Base-by-base conservation (phyloP, 83 land plant genomes). In the Thuja plicata region DNA sequence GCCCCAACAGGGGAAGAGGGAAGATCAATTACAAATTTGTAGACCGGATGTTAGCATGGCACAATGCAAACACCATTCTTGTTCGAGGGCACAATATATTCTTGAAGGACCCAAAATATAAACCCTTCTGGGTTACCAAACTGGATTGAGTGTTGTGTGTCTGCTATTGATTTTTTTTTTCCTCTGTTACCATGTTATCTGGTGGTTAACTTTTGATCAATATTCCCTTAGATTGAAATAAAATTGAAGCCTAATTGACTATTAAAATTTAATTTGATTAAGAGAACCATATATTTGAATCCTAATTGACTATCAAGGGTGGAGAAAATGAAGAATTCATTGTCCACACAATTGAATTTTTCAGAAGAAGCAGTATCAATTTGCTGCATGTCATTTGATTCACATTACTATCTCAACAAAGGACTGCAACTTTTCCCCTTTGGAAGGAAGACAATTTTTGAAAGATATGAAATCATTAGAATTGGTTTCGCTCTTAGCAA, bases 241-340 rank as follows among this genome's bases (percentile, higher is more conserved):
- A n/a, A n/a, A n/a, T n/a, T n/a, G n/a, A n/a, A n/a, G n/a, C n/a
- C n/a, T n/a, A n/a, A n/a, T n/a, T n/a, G n/a, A n/a, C n/a, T n/a
- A n/a, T n/a, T n/a, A n/a, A n/a, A n/a, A n/a, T n/a, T n/a, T n/a
- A n/a, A n/a, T n/a, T n/a, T n/a, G n/a, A n/a, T n/a, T n/a, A n/a
- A n/a, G n/a, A n/a, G n/a, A n/a, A n/a, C n/a, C n/a, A n/a, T n/a
- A n/a, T n/a, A n/a, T n/a, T n/a, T n/a, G n/a, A n/a, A n/a, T n/a
- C n/a, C n/a, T n/a, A n/a, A n/a, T n/a, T n/a, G n/a, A n/a, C n/a
- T n/a, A n/a, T 85, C 89, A 3, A 77, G 40, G 41, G 88, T 90
- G 50, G 77, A 88, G 54, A n/a, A 17, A 30, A 87, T 92, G 19
- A 91, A 88, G 40, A 84, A 2, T 21, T 86, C 87, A 8, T 48